Percentiles rank a stretch among this genome's conserved stretches.
Evolutionary conservation across 495 filamentous ascomycete genomes (phyloP).

Genomic region (Acidiella bohemica): DNA sequence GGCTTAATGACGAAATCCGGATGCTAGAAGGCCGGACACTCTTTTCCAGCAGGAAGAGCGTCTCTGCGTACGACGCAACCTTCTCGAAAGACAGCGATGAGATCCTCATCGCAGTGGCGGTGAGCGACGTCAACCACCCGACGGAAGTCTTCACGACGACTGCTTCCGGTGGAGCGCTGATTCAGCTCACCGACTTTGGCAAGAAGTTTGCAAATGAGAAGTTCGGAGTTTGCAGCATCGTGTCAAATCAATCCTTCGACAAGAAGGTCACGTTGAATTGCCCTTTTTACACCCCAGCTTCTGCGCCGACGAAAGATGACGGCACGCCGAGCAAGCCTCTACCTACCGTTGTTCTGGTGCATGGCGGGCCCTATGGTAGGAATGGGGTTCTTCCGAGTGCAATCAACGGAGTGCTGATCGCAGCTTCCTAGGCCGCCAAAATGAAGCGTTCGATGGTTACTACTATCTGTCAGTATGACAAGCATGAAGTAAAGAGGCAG

Average conservation of each 20-base stretch:
- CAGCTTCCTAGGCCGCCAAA: no score
- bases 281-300: constrained; percentile 1
- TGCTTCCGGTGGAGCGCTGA: constrained; percentile 8
- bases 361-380: constrained; percentile 29
- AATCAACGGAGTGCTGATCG: no score
- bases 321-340: constrained; percentile 13
- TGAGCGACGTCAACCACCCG: constrained; percentile 6
- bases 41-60: constrained; percentile 7
- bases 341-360: constrained; percentile 26
- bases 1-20: constrained; percentile 9
- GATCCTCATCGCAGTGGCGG: constrained; percentile 9
- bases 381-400: no score
- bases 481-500: no score
- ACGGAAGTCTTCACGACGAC: constrained; percentile 12
- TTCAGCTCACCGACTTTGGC: constrained; percentile 10
- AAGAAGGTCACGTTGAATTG: constrained; percentile 5
- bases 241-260: constrained; percentile 7
- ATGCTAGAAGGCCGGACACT: constrained; percentile 10
- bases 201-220: neutral
- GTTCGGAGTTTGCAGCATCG: constrained; percentile 3
- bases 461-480: no score
- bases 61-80: constrained; percentile 8
- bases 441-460: constrained; percentile 21
- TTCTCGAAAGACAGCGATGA: constrained; percentile 14
- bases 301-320: neutral